Conservation (phyloP, 2,329 filamentous ascomycete genomes). For the Gnomoniopsis sp. region DNA sequence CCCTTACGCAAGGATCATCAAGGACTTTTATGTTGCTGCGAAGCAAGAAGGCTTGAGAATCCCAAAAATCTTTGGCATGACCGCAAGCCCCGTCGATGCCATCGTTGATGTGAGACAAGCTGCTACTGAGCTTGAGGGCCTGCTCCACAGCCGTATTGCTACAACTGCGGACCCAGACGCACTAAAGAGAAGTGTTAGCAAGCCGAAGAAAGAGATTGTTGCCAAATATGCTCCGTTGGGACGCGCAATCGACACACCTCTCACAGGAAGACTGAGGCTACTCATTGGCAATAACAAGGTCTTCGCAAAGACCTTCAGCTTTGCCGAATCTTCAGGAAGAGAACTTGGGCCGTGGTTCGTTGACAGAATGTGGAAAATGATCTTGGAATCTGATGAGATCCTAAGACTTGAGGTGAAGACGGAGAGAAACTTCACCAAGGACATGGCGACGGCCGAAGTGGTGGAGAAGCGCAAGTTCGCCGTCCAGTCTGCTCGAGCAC, state of each 20-base stretch:
- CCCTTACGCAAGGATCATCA: conserved; percentile 84
- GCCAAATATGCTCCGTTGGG: conserved; percentile 49
- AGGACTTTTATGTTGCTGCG: conserved; percentile 67
- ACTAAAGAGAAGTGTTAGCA: conserved; percentile 55
- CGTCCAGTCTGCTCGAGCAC: conserved; percentile 54
- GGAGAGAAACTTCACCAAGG: conserved; percentile 24
- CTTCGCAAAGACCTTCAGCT: conserved; percentile 57
- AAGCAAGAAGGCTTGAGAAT: conserved; percentile 31
- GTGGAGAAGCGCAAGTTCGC: conserved; percentile 51
- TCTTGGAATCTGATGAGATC: conserved; percentile 60
- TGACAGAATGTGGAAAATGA: conserved; percentile 74
- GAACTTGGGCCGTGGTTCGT: conserved; percentile 81
- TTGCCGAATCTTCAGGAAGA: conserved; percentile 56
- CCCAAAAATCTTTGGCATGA: conserved; percentile 92
- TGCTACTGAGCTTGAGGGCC: conserved; percentile 68
- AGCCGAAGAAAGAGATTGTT: conserved; percentile 57
- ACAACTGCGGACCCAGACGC: conserved; percentile 59
- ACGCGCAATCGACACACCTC: conserved; percentile 56
- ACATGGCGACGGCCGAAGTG: conserved; percentile 26
- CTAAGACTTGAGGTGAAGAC: conserved; percentile 58
- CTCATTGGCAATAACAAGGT: conserved; percentile 37
- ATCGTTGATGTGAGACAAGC: conserved; percentile 69
- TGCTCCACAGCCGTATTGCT: conserved; percentile 79
- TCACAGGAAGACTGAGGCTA: conserved; percentile 56
- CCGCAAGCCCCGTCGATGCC: conserved; percentile 88